Evolutionary conservation across 1,284 basidiomycete genomes (phyloP).

Genomic region (Cryptococcus sp.): DNA sequence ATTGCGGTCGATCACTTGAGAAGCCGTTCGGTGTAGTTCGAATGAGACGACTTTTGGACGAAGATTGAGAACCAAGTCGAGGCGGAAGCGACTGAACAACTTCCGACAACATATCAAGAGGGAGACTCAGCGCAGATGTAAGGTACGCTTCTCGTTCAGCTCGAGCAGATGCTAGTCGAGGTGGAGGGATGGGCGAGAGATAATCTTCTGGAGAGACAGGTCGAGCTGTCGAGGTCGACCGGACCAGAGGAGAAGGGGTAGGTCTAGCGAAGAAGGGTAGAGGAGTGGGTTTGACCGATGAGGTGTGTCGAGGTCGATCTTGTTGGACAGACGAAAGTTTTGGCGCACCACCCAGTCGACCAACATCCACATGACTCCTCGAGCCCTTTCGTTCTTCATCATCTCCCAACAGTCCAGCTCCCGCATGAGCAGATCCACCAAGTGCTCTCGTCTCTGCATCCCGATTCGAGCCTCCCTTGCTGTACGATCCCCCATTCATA

Average conservation of each 20-base stretch:
- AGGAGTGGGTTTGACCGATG: not conserved
- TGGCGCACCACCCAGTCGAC: too few relatives aligned
- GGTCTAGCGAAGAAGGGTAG: not conserved
- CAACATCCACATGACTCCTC: too few relatives aligned
- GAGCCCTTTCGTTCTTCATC: too few relatives aligned
- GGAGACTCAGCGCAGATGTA: conserved; percentile 25
- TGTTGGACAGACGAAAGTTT: too few relatives aligned
- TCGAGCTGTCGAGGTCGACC: not conserved
- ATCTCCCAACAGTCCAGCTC: too few relatives aligned
- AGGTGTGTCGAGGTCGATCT: not conserved
- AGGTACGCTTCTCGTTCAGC: conserved; percentile 34
- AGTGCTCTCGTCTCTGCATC: too few relatives aligned
- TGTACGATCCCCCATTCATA: too few relatives aligned
- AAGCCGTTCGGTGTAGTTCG: too few relatives aligned
- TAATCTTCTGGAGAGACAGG: conserved; percentile 7
- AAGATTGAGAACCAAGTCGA: too few relatives aligned
- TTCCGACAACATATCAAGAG: conserved; percentile 32
- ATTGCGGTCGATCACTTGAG: too few relatives aligned
- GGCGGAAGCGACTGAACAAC: not conserved
- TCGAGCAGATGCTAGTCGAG: conserved; percentile 11
- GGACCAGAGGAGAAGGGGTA: not conserved
- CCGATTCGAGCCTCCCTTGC: too few relatives aligned
- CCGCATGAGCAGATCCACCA: too few relatives aligned
- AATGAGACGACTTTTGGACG: conserved; percentile 4
- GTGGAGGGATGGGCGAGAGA: conserved; percentile 11